Evolutionary conservation across 164 flowering plant genomes (phyloP).

Genomic region (Piper betle): DNA sequence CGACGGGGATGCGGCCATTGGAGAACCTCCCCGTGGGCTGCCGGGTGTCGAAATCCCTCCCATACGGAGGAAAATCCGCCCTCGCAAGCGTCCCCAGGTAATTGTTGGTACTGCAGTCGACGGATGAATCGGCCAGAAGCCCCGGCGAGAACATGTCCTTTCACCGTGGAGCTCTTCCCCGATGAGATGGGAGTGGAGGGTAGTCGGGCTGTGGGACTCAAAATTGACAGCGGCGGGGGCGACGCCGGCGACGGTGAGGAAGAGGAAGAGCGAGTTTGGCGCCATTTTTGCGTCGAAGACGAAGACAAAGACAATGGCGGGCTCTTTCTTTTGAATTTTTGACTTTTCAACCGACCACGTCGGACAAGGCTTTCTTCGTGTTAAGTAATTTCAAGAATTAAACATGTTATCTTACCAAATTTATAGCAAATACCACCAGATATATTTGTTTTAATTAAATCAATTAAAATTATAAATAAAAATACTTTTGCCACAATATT

Average conservation of each 20-base stretch:
- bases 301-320: background rate
- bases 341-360: too few relatives aligned
- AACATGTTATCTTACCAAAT: too few relatives aligned
- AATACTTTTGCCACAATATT: too few relatives aligned
- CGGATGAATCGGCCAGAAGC: constrained; percentile 49
- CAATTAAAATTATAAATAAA: too few relatives aligned
- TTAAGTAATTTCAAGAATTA: too few relatives aligned
- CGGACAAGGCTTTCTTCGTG: too few relatives aligned
- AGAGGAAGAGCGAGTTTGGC: background rate
- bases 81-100: constrained; percentile 69
- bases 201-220: background rate
- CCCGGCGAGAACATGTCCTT: background rate
- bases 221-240: background rate
- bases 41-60: constrained; percentile 84
- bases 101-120: constrained; percentile 75
- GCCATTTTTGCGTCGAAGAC: background rate
- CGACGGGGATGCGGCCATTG: constrained; percentile 82
- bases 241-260: background rate
- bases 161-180: background rate
- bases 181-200: constrained; percentile 6
- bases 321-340: too few relatives aligned
- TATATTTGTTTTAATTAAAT: too few relatives aligned
- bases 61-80: constrained; percentile 68
- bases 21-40: constrained; percentile 79
- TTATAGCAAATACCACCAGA: too few relatives aligned